phyloP scores from a whole-genome alignment of 345 rosid species.

The Cardamine chenopodiifolia region DNA sequence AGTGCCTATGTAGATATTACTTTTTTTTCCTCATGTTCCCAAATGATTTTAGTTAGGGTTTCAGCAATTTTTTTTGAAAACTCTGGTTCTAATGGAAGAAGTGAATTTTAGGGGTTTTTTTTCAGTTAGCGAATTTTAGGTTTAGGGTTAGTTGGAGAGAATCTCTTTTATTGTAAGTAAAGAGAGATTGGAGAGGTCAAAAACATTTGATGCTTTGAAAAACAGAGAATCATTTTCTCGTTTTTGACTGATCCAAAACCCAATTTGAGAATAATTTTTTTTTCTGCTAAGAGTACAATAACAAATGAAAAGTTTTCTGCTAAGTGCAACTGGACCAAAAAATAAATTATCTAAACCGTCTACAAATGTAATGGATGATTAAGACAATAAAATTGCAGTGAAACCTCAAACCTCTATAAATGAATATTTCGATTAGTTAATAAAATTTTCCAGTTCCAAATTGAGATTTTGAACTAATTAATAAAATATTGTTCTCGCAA shows the following conservation, averaged over 20 bases:
- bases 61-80: background rate
- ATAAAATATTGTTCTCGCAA: too few relatives aligned
- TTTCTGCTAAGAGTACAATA: background rate
- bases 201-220: conserved; percentile 1
- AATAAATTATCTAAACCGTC: background rate
- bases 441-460: too few relatives aligned
- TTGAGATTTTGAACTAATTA: too few relatives aligned
- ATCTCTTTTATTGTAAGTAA: conserved; percentile 27
- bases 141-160: conserved; percentile 24
- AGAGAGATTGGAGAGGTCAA: conserved; percentile 15
- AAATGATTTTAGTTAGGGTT: conserved; percentile 30
- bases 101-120: background rate
- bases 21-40: conserved; percentile 5
- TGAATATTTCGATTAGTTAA: too few relatives aligned
- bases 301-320: background rate
- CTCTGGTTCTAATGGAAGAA: conserved; percentile 16
- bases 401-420: too few relatives aligned
- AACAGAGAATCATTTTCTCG: background rate
- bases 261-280: background rate
- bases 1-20: conserved; percentile 50
- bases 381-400: background rate
- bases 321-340: background rate
- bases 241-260: background rate
- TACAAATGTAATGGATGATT: background rate
- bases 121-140: conserved; percentile 2